Conservation (phyloP, 148 eudicot species). For the Diospyros lotus region DNA sequence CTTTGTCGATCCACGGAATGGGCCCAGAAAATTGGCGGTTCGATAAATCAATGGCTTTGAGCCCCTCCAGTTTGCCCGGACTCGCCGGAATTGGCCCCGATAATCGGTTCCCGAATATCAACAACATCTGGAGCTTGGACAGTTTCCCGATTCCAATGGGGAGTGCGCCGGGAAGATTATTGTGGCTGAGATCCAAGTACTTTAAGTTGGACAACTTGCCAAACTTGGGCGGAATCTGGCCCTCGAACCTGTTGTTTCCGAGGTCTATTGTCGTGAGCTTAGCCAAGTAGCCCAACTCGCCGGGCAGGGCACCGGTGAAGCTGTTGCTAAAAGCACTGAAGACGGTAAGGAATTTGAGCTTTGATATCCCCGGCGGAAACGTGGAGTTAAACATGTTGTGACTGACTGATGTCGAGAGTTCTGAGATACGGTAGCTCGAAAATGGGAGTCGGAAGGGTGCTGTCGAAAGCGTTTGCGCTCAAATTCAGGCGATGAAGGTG, state of each 20-base stretch:
- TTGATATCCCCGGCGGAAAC: constrained; percentile 67
- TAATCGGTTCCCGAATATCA: constrained; percentile 52
- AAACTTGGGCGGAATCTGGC: constrained; percentile 46
- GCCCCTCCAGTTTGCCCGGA: constrained; percentile 27
- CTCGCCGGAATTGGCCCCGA: constrained; percentile 58
- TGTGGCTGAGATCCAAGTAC: constrained; percentile 59
- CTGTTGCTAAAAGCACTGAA: constrained; percentile 72
- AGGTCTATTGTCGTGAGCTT: constrained; percentile 56
- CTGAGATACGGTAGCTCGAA: constrained; percentile 50
- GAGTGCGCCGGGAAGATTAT: constrained; percentile 55
- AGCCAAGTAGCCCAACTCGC: constrained; percentile 35
- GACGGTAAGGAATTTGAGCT: constrained; percentile 36
- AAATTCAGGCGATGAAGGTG: constrained; percentile 54
- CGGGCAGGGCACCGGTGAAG: constrained; percentile 63
- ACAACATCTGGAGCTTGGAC: constrained; percentile 37
- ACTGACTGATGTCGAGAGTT: constrained; percentile 64
- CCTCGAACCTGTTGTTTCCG: constrained; percentile 56
- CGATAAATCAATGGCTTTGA: constrained; percentile 63
- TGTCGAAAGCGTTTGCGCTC: constrained; percentile 52
- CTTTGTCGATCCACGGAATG: constrained; percentile 66
- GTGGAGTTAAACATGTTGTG: constrained; percentile 62
- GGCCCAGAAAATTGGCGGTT: constrained; percentile 51
- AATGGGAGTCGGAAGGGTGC: constrained; percentile 41
- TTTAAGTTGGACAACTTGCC: constrained; percentile 44
- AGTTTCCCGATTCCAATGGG: constrained; percentile 53